Conservation (phyloP, 495 filamentous ascomycete genomes). For the Hypoxylon rickii region DNA sequence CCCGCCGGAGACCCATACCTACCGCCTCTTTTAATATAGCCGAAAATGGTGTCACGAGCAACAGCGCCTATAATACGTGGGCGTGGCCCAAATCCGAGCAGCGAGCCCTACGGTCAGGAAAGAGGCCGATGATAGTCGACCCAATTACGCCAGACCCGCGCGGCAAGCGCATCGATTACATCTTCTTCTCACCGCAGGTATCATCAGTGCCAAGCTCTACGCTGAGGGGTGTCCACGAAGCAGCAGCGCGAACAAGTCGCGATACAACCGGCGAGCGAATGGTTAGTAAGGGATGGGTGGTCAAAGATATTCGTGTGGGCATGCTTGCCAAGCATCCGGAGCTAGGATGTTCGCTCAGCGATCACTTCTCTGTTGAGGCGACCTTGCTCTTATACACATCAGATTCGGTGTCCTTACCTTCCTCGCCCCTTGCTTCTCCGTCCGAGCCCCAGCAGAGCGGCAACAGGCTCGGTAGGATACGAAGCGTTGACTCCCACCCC, state of each 20-base stretch:
- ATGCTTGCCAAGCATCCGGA: slow-evolving; percentile 86
- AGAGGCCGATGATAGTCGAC: slow-evolving; percentile 54
- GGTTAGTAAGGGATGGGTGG: slow-evolving; percentile 59
- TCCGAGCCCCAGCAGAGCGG: not conserved
- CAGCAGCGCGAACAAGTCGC: slow-evolving; percentile 18
- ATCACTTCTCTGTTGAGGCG: slow-evolving; percentile 87
- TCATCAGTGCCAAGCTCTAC: slow-evolving; percentile 27
- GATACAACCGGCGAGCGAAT: slow-evolving; percentile 29
- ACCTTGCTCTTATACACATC: slow-evolving; percentile 56
- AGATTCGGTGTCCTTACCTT: not conserved
- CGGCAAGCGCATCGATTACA: slow-evolving; percentile 92
- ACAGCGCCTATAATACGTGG: slow-evolving; percentile 89
- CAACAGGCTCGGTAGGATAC: slow-evolving; percentile 10
- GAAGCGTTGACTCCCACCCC: slow-evolving; percentile 15
- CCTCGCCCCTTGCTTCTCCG: slow-evolving; percentile 20
- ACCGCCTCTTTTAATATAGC: slow-evolving; percentile 74
- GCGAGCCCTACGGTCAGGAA: slow-evolving; percentile 57
- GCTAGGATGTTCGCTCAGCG: slow-evolving; percentile 81
- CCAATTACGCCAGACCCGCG: slow-evolving; percentile 65
- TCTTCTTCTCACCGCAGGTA: slow-evolving; percentile 61
- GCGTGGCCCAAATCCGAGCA: slow-evolving; percentile 73
- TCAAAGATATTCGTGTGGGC: slow-evolving; percentile 69
- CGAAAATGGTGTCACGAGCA: slow-evolving; percentile 86
- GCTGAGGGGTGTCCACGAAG: slow-evolving; percentile 9
- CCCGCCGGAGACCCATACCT: slow-evolving; percentile 59